Percentiles rank a stretch among this genome's conserved stretches.
Evolutionary conservation across 2,329 filamentous ascomycete species (phyloP).

Genomic region (Pseudogymnoascus sp.): DNA sequence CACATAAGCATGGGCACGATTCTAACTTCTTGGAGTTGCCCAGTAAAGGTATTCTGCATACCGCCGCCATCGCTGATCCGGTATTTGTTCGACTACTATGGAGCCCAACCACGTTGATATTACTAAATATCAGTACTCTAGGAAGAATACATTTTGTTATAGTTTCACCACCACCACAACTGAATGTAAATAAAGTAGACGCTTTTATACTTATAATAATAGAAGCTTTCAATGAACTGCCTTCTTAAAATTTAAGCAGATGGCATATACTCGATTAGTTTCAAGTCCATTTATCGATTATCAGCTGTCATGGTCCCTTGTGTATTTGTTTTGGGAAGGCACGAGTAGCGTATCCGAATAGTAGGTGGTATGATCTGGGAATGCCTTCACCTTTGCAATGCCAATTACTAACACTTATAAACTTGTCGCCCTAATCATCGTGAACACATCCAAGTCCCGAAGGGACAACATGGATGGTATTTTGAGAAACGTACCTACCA

Average conservation of each 20-base stretch:
- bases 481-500: neutral
- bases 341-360: too few species aligned
- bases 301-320: too few species aligned
- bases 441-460: neutral
- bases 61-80: neutral
- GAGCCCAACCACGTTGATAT: neutral
- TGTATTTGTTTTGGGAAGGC: too few species aligned
- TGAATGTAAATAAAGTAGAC: too few species aligned
- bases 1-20: neutral
- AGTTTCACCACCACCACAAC: neutral
- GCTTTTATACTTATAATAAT: too few species aligned
- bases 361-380: too few species aligned
- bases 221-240: too few species aligned
- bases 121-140: neutral
- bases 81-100: neutral
- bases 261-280: too few species aligned
- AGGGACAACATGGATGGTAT: neutral
- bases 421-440: neutral
- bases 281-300: too few species aligned
- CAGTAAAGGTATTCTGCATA: neutral
- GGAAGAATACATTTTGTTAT: neutral
- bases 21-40: neutral
- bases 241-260: too few species aligned
- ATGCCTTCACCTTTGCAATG: too few species aligned
- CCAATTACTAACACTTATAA: neutral